Percentiles rank a stretch among this genome's conserved stretches.
Conservation (phyloP, 2,329 filamentous ascomycete genomes). For the Ophiognomonia clavigignenti-juglandacearum region DNA sequence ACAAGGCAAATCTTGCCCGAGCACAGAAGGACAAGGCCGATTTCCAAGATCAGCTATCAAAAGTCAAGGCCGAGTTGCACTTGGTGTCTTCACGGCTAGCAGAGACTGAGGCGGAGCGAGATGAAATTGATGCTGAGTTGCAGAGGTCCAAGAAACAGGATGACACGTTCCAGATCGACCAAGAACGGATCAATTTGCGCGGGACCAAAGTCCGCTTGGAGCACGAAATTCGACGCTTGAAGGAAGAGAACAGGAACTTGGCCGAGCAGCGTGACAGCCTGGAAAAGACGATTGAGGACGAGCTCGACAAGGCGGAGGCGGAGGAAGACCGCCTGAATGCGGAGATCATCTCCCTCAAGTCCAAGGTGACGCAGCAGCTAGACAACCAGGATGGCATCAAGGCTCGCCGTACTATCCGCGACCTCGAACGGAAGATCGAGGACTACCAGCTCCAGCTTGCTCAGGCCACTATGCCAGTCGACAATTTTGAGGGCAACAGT, state of each 20-base stretch:
- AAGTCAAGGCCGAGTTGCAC: conserved; percentile 55
- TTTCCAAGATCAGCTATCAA: conserved; percentile 59
- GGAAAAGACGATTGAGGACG: conserved; percentile 60
- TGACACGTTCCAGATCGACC: conserved; percentile 54
- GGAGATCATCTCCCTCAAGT: conserved; percentile 49
- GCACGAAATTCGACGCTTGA: conserved; percentile 59
- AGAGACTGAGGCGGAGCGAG: conserved; percentile 59
- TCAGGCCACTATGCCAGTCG: conserved; percentile 28
- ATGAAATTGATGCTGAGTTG: conserved; percentile 60
- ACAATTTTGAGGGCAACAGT: conserved; percentile 35
- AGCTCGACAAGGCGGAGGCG: conserved; percentile 60
- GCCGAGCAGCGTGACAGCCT: conserved; percentile 52
- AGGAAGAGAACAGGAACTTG: conserved; percentile 57
- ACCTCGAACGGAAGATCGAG: conserved; percentile 58
- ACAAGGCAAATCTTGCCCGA: conserved; percentile 52
- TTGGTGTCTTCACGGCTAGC: conserved; percentile 51
- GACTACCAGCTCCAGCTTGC: conserved; percentile 39
- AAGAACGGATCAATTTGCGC: conserved; percentile 64
- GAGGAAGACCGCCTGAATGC: conserved; percentile 60
- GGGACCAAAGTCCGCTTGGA: conserved; percentile 65
- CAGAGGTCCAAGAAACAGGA: conserved; percentile 49
- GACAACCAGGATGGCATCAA: conserved; percentile 52
- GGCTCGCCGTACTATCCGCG: conserved; percentile 58
- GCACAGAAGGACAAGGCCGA: conserved; percentile 56
- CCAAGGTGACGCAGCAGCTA: conserved; percentile 37